phyloP scores from a whole-genome alignment of 108 stramenopile genomes.

The Skeletonema tropicum region DNA sequence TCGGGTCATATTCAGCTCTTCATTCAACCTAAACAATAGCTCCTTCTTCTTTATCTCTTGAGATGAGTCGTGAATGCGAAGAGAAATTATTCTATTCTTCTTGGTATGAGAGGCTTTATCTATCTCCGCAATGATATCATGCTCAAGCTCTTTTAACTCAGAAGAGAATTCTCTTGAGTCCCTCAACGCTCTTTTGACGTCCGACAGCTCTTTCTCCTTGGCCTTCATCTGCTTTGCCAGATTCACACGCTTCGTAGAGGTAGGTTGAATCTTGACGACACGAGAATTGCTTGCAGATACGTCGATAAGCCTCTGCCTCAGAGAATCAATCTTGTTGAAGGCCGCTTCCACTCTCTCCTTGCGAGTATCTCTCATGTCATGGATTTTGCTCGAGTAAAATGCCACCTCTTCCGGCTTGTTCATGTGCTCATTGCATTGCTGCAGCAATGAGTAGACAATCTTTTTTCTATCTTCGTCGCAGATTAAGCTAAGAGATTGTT shows the following conservation, averaged over 20 bases:
- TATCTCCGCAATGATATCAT: slow-evolving; percentile 48
- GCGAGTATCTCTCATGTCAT: slow-evolving; percentile 14
- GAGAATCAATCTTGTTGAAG: slow-evolving; percentile 9
- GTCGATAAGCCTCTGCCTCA: slow-evolving; percentile 34
- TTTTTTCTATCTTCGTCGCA: slow-evolving; percentile 25
- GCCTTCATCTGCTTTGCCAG: slow-evolving; percentile 6
- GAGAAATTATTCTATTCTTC: slow-evolving; percentile 54
- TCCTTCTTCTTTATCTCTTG: slow-evolving; percentile 66
- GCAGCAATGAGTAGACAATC: slow-evolving; percentile 25
- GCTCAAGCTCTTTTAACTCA: slow-evolving; percentile 27
- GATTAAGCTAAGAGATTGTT: slow-evolving; percentile 22
- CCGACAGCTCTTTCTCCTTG: slow-evolving; percentile 17
- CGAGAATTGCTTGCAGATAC: slow-evolving; percentile 31
- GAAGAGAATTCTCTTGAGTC: background rate
- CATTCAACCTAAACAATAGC: slow-evolving; percentile 48
- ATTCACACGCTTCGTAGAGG: slow-evolving; percentile 11
- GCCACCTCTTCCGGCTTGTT: slow-evolving; percentile 27
- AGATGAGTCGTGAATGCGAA: slow-evolving; percentile 55
- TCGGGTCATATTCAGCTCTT: slow-evolving; percentile 37
- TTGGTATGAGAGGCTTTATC: slow-evolving; percentile 44
- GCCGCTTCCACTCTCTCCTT: slow-evolving; percentile 27
- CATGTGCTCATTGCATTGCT: slow-evolving; percentile 31
- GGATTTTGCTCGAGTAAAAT: slow-evolving; percentile 15
- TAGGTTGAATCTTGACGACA: slow-evolving; percentile 17
- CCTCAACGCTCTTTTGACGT: slow-evolving; percentile 8